Evolutionary conservation across 768 basidiomycete species (phyloP), one percentile per base, ranked within the genome.

Genomic region (Lentinus brumalis): DNA sequence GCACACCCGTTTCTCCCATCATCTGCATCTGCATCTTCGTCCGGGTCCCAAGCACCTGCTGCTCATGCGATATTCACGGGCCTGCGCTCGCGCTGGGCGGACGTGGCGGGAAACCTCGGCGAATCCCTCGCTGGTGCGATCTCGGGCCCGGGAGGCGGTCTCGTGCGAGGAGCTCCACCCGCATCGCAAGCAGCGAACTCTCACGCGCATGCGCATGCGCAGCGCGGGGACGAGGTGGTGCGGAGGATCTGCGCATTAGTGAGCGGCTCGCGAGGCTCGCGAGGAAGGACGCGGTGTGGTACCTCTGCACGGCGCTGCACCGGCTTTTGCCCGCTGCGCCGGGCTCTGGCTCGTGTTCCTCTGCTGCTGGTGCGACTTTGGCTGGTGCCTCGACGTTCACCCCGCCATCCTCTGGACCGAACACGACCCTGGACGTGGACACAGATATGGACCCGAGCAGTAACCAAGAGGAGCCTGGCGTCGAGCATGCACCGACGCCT

Each of bases 231-330:
- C 1, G 7, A 44, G 42, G 16, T 6, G 15, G 14, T 26, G 21
- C 26, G 46, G 46, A 15, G 21, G 26, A 49, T 45, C 44, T 9
- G 21, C 44, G 44, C 44, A 12, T n/a, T 14, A 10, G 55, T 56
- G 64, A 64, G 46, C 75, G 81, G 55, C 70, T 80, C 58, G 69
- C 66, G 62, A 73, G 70, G 45, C 75, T 84, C 32, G 79, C 76
- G 21, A 73, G 71, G 46, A 83, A 83, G 61, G 84, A 85, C 62
- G 64, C 81, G 29, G 50, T 81, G 11, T 85, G 83, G 83, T 85
- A 82, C 70, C 71, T 84, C 32, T 84, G 82, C 66, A 74, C 73
- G 41, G 61, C 78, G 49, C 69, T 84, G 32, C 79, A 81, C 53
- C 62, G 73, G 56, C 60, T 79, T 39, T 73, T 76, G 66, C 63